Base-by-base conservation (phyloP, 139 green algal species). In the Picochlorum costavermella region DNA sequence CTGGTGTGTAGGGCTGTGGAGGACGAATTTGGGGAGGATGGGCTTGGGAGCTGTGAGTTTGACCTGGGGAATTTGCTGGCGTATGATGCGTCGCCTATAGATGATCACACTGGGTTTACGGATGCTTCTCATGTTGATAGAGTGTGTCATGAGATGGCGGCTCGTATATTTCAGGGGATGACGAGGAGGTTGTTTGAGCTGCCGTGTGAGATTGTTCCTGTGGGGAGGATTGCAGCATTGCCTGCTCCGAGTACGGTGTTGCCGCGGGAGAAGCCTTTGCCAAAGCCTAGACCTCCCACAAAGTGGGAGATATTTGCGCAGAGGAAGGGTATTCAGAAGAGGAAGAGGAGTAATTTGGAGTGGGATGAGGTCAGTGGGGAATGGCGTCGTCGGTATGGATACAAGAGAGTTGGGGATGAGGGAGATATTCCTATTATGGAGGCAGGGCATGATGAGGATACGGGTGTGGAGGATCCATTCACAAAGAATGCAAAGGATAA, bases 221-320 rank as follows among this genome's bases (percentile, higher is more conserved):
- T 84, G 2, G 88, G 86, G 20, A 75, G 88, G 2, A 46, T 96
- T 29, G 90, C 82, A 9, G 20, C 74, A 56, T 79, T 96, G 71
- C 91, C 91, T 12, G 10, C 65, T 2, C 82, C 85, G 16, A 78
- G 62, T 40, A 91, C 83, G 13, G 60, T 37, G 16, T 72, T 97
- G 58, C 91, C 91, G 0, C 71, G 91, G 0, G 73, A 80, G 30
- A 91, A 92, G 78, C 90, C 90, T 14, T 59, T 95, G 44, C 92
- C 91, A 17, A 89, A 86, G 69, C 76, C 84, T 11, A 84, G 85
- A 55, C 74, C 81, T 2, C 77, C 85, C 20, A 98, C 92, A 9
- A 88, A 86, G 68, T 98, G 92, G 92, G 83, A 98, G 79, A 68
- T 86, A 58, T 98, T 98, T 81, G 92, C 92, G 17, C 70, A 91